Percentiles rank a stretch among this genome's conserved stretches.
Evolutionary conservation across 176 grass and related monocot species (phyloP).

Genomic region (Oryza glaberrima): DNA sequence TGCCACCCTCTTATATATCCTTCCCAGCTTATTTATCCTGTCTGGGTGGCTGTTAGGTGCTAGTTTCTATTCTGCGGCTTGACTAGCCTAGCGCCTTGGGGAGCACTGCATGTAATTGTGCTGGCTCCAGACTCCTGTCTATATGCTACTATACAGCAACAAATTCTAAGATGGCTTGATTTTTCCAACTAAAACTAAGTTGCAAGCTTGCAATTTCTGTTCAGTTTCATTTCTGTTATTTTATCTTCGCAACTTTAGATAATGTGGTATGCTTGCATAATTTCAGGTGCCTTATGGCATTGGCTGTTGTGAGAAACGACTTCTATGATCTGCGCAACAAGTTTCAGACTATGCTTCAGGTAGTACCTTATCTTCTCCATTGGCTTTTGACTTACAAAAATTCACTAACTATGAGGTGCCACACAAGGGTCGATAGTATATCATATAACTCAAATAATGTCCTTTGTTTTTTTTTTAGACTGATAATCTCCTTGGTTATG

Average conservation of each 20-base stretch:
- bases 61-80: neutral
- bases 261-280: neutral
- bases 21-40: neutral
- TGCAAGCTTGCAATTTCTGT: neutral
- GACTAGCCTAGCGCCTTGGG: neutral
- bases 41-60: neutral
- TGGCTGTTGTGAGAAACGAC: slow-evolving; percentile 64
- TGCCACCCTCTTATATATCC: neutral
- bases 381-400: slow-evolving; percentile 8
- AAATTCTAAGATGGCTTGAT: neutral
- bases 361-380: slow-evolving; percentile 24
- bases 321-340: slow-evolving; percentile 66
- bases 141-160: neutral
- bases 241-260: neutral
- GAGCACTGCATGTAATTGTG: neutral
- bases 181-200: slow-evolving; percentile 11
- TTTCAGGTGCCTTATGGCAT: slow-evolving; percentile 62
- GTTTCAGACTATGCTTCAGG: slow-evolving; percentile 85
- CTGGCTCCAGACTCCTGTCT: slow-evolving; percentile 8
- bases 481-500: too few relatives aligned
- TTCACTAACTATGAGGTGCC: neutral
- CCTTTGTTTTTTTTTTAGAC: too few relatives aligned
- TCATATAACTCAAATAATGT: neutral
- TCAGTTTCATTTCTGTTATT: neutral
- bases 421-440: neutral